phyloP scores from a whole-genome alignment of 768 basidiomycete species.

The Mycena sanguinolenta region DNA sequence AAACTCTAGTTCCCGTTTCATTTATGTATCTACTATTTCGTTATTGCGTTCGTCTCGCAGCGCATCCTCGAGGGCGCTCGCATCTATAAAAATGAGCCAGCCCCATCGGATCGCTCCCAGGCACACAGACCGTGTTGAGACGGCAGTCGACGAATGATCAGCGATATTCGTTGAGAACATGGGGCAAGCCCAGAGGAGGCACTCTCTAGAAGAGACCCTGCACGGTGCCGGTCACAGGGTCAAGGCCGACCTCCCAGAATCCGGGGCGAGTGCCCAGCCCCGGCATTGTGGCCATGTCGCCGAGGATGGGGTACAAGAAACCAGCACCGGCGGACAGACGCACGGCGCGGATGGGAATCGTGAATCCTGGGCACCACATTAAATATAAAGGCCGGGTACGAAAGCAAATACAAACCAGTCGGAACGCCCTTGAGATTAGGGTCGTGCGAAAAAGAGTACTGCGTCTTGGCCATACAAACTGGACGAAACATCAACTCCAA shows the following conservation, averaged over 20 bases:
- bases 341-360: conserved; percentile 90
- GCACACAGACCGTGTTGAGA: conserved; percentile 36
- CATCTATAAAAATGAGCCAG: conserved; percentile 1
- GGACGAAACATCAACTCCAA: conserved; percentile 26
- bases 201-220: conserved; percentile 83
- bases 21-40: conserved; percentile 22
- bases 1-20: not conserved
- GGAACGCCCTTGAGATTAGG: conserved; percentile 92
- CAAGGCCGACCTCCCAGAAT: conserved; percentile 92
- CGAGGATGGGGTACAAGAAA: conserved; percentile 95
- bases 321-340: conserved; percentile 93
- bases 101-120: conserved; percentile 27
- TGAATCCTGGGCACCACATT: conserved; percentile 74
- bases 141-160: conserved; percentile 32
- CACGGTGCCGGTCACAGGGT: conserved; percentile 83
- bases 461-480: conserved; percentile 99
- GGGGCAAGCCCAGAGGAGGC: not conserved
- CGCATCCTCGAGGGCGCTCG: not conserved
- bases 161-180: conserved; percentile 43
- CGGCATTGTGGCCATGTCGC: conserved; percentile 99
- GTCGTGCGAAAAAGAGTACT: conserved; percentile 97
- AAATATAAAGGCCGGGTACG: not conserved
- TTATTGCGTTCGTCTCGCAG: conserved; percentile 6
- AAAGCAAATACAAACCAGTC: conserved; percentile 60
- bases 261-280: conserved; percentile 94